Base-by-base conservation (phyloP, 495 filamentous ascomycete genomes). In the Ramalina peruviana region DNA sequence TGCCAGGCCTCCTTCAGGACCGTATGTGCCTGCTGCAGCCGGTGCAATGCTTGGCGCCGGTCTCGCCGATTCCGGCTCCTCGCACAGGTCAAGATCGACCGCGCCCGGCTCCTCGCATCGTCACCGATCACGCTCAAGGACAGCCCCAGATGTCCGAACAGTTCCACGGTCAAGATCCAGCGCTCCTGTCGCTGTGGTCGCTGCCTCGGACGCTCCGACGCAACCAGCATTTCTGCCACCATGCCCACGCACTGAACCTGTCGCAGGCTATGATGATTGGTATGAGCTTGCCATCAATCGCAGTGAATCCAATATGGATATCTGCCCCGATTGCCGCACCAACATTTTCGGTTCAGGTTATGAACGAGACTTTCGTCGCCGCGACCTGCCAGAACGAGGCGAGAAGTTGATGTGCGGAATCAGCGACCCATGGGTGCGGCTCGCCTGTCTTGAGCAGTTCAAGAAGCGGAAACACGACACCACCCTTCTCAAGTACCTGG, bases 391-490 rank as follows among this genome's bases (percentile, higher is more conserved):
- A 3, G 60, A 60, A 16, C 64, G 65, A 36, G 27, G 21, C 21
- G 20, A 45, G 42, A 63, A 65, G 39, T 66, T 71, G 15, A 58
- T 65, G 26, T 86, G 82, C 55, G 74, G 76, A 42, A 79, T 86
- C 50, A 73, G 73, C 46, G 69, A 71, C 17, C 69, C 75, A 10
- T 86, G 81, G 81, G 68, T 76, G 38, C 73, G 81, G n/a, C 66
- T 83, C 6, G 81, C 80, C 2, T 85, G 79, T 78, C 64, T 77
- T 0, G 68, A 82, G 39, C 79, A 73, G 17, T 67, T 79, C 49
- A 76, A 79, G 58, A 71, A 80, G 52, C 57, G 70, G 27, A 62
- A 73, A 23, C 60, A 64, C 44, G 67, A 74, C 50, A 65, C 79
- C 13, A 69, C 74, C 26, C 65, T 83, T 17, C 66, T 86, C 7